Evolutionary conservation across 345 rosid species (phyloP).

Genomic region (Gynandropsis gynandra): DNA sequence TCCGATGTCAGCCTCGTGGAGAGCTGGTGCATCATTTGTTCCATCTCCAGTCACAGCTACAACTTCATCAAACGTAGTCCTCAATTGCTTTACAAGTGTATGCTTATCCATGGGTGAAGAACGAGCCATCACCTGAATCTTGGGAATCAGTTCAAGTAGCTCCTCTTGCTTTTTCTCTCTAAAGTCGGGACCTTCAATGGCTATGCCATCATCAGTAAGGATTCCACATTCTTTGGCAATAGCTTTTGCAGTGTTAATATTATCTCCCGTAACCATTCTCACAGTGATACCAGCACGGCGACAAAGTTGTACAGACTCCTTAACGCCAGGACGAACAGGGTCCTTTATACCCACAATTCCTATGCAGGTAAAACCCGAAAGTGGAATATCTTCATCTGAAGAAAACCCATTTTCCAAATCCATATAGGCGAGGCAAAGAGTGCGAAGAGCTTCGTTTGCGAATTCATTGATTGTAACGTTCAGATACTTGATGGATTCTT

Average conservation of each 20-base stretch:
- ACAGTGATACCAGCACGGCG: conserved; percentile 85
- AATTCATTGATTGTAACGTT: conserved; percentile 64
- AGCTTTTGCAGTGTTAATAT: conserved; percentile 86
- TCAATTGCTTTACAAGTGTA: conserved; percentile 69
- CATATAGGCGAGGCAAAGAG: conserved; percentile 69
- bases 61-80: conserved; percentile 77
- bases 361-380: conserved; percentile 60
- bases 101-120: conserved; percentile 95
- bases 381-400: conserved; percentile 49
- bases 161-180: conserved; percentile 76
- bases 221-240: conserved; percentile 95
- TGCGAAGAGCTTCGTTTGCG: conserved; percentile 84
- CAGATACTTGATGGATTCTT: conserved; percentile 45
- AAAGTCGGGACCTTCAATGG: conserved; percentile 84
- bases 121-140: conserved; percentile 97
- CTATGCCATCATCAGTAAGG: conserved; percentile 76
- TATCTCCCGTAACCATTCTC: conserved; percentile 96
- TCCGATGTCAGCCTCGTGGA: conserved; percentile 96
- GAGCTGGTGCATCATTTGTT: conserved; percentile 96
- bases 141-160: conserved; percentile 60
- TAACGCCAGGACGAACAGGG: conserved; percentile 93
- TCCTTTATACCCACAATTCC: conserved; percentile 92
- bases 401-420: conserved; percentile 54
- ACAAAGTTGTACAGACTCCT: conserved; percentile 79
- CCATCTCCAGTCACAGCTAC: conserved; percentile 97